Base-by-base conservation (phyloP, 2,329 filamentous ascomycete species). In the Eutypa lata region DNA sequence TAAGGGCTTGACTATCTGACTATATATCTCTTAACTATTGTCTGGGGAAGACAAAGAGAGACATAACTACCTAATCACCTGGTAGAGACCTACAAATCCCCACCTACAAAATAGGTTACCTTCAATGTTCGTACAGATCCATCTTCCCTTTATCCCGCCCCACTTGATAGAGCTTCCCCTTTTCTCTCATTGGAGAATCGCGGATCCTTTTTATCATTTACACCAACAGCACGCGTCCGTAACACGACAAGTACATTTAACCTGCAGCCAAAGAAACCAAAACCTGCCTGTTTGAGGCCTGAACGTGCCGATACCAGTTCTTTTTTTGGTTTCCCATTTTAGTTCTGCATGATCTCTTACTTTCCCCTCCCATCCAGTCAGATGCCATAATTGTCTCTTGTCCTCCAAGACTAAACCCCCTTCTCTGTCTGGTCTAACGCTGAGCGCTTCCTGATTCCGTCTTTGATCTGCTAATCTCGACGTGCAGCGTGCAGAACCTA, bases 171-270 rank as follows among this genome's bases (percentile, higher is more conserved):
- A 51, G 51, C 33, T 50, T 48, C 48, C 51, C 49, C 47, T 48
- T 37, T n/a, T 52, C 42, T 53, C 47, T 61, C 52, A 61, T 59
- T 59, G 60, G 61, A 14, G 40, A 42, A 33, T 49, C 38, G 38
- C 38, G 38, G 8, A 19, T n/a, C 26, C 26, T 31, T 21, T 52
- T 51, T 54, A 55, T 53, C 48, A 53, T 55, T 50, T 62, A 61
- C 63, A 56, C 61, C 64, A 64, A 62, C 63, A 59, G 59, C 61
- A 67, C 65, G 65, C 65, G 65, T 65, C 61, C 50, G 56, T 48
- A 52, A 65, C 64, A 66, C 64, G 62, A 61, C 51, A 10, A 5
- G 10, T 31, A 10, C 10, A 31, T 31, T 5, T 31, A 31, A 50
- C 35, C 42, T 47, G 38, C 35, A 48, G 47, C 35, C 47, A 50